Evolutionary conservation across 2,329 filamentous ascomycete species (phyloP).

Genomic region (Incumbomyces delicatus): DNA sequence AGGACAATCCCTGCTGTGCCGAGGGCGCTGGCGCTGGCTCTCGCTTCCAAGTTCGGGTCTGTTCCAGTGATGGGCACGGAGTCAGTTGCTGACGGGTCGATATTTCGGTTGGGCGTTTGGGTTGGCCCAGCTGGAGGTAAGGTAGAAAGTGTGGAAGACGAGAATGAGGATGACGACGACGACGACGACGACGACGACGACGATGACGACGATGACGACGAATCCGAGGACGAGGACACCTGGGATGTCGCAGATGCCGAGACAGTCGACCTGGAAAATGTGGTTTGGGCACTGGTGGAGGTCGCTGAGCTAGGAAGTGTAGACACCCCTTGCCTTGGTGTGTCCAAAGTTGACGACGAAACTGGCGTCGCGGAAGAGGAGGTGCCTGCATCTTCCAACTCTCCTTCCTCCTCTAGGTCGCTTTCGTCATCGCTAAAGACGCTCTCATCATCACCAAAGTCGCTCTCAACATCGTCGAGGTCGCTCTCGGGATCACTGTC

Average conservation of each 20-base stretch:
- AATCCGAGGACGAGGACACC: too few species aligned
- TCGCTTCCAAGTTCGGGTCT: background rate
- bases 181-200: too few species aligned
- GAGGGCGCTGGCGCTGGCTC: background rate
- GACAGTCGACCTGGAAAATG: background rate
- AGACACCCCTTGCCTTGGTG: background rate
- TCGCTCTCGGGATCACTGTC: background rate
- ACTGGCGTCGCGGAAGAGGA: too few species aligned
- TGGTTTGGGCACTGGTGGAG: background rate
- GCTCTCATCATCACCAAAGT: background rate
- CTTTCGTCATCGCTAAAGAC: background rate
- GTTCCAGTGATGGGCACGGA: background rate
- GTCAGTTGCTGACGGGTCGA: background rate
- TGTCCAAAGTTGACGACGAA: too few species aligned
- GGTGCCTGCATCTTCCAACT: background rate
- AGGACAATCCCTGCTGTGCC: slow-evolving; percentile 1
- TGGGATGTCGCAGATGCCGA: too few species aligned
- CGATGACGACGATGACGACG: too few species aligned
- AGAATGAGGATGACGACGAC: too few species aligned
- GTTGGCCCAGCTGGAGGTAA: background rate
- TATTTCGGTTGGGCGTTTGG: background rate
- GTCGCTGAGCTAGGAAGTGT: background rate
- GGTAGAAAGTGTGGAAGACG: background rate
- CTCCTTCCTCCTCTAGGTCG: background rate
- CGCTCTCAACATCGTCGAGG: background rate